A percentile compares a stretch with the other conserved stretches of the same genome.
Conservation (phyloP, 2,329 filamentous ascomycete species). For the Emergomyces africanus region DNA sequence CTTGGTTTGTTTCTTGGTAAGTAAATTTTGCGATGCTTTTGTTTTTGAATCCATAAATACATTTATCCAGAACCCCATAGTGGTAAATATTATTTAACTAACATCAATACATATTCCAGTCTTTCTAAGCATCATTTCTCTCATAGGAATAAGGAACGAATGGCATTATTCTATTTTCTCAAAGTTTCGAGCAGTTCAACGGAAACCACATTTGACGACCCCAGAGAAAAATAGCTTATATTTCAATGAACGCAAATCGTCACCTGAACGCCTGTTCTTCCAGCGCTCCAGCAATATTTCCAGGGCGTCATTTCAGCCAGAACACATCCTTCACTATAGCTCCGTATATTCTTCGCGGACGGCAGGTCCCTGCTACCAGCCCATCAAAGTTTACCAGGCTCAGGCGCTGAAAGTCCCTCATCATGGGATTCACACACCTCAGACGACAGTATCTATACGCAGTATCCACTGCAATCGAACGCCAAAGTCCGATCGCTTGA, state of each 20-base stretch:
- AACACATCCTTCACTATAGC: not conserved
- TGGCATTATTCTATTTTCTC: not conserved
- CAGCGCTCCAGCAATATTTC: not conserved
- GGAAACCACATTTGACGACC: not conserved
- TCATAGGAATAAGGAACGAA: not conserved
- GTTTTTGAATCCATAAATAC: not conserved
- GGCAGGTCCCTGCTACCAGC: not conserved
- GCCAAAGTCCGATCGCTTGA: not conserved
- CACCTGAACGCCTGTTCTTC: not conserved
- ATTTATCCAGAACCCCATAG: not conserved
- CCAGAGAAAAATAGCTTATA: not conserved
- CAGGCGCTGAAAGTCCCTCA: not conserved
- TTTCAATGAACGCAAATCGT: not conserved
- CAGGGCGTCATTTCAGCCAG: not conserved
- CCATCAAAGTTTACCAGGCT: not conserved
- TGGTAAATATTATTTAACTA: not conserved
- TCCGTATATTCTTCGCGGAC: not conserved
- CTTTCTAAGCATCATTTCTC: too few relatives aligned
- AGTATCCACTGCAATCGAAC: not conserved
- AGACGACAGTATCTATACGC: not conserved
- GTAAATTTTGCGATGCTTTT: not conserved
- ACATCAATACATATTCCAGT: not conserved
- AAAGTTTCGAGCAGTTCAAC: not conserved
- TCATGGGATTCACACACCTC: not conserved
- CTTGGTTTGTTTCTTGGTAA: not conserved